A percentile compares a stretch with the other conserved stretches of the same genome.
phyloP scores from a whole-genome alignment of 495 filamentous ascomycete genomes.

The Penicillium chermesinum region DNA sequence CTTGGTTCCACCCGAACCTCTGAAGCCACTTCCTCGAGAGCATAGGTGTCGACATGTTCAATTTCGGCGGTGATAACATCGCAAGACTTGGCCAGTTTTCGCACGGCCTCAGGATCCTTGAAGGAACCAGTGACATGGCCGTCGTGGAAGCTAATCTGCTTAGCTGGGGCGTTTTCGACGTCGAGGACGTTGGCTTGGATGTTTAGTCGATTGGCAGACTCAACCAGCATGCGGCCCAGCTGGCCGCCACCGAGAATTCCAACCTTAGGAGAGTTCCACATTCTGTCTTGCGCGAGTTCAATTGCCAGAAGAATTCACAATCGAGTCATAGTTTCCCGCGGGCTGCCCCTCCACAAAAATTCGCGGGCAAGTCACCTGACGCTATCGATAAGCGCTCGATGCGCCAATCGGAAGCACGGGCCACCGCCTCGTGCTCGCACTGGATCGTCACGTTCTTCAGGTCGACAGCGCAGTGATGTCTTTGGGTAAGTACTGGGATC shows the following conservation, averaged over 20 bases:
- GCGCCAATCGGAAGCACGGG: slow-evolving; percentile 17
- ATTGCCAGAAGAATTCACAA: neutral
- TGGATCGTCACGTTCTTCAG: slow-evolving; percentile 12
- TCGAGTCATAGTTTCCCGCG: slow-evolving; percentile 4
- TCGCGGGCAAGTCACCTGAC: slow-evolving; percentile 25
- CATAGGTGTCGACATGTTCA: slow-evolving; percentile 90
- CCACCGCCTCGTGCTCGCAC: slow-evolving; percentile 15
- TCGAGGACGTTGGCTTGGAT: slow-evolving; percentile 80
- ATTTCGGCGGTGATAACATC: slow-evolving; percentile 95
- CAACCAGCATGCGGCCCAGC: slow-evolving; percentile 92
- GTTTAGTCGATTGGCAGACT: slow-evolving; percentile 81
- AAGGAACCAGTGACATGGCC: slow-evolving; percentile 81
- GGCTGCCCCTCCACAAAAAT: slow-evolving; percentile 35
- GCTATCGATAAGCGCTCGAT: slow-evolving; percentile 22
- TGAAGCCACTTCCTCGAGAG: slow-evolving; percentile 78
- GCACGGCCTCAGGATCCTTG: slow-evolving; percentile 70
- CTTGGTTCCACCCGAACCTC: slow-evolving; percentile 69
- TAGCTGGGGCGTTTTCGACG: slow-evolving; percentile 72
- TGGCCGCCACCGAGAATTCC: slow-evolving; percentile 76
- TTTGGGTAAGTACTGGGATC: slow-evolving; percentile 27
- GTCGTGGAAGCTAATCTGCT: slow-evolving; percentile 76
- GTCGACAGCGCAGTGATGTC: slow-evolving; percentile 28
- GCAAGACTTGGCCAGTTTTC: slow-evolving; percentile 66
- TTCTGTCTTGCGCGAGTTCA: slow-evolving; percentile 16
- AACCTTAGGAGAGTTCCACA: slow-evolving; percentile 50